phyloP scores from a whole-genome alignment of 2,329 filamentous ascomycete genomes.

The Aureobasidium uvarum region DNA sequence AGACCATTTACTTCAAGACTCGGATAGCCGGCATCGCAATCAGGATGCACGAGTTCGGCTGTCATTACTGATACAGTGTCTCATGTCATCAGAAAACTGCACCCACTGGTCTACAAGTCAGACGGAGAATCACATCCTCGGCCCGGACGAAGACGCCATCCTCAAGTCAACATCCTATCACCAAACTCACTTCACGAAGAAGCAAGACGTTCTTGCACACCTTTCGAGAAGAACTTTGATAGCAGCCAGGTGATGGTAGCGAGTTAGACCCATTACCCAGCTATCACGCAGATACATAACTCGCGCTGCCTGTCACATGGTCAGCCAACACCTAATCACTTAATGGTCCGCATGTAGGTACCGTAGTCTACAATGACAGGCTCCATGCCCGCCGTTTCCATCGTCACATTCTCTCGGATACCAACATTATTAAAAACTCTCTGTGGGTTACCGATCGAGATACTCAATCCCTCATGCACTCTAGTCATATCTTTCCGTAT shows the following conservation, averaged over 20 bases:
- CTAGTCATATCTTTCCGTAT: too few relatives aligned
- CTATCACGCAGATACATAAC: too few relatives aligned
- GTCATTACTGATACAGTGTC: background rate
- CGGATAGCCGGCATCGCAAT: background rate
- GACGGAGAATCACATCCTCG: background rate
- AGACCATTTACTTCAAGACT: background rate
- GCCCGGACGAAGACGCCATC: background rate
- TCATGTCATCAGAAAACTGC: background rate
- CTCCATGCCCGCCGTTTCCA: background rate
- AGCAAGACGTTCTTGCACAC: background rate
- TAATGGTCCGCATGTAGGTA: background rate
- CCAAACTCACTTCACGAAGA: background rate
- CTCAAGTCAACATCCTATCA: background rate
- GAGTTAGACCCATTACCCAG: background rate
- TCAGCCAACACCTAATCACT: background rate
- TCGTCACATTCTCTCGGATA: background rate
- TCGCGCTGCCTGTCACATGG: background rate
- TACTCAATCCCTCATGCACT: too few relatives aligned
- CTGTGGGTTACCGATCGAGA: too few relatives aligned
- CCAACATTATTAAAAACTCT: too few relatives aligned
- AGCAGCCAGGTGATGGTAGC: background rate
- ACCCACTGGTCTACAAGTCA: background rate
- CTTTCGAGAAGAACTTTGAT: background rate
- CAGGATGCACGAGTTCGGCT: background rate
- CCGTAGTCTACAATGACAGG: background rate